Conservation (phyloP, 768 basidiomycete species). For the Amanita pallidorosea region DNA sequence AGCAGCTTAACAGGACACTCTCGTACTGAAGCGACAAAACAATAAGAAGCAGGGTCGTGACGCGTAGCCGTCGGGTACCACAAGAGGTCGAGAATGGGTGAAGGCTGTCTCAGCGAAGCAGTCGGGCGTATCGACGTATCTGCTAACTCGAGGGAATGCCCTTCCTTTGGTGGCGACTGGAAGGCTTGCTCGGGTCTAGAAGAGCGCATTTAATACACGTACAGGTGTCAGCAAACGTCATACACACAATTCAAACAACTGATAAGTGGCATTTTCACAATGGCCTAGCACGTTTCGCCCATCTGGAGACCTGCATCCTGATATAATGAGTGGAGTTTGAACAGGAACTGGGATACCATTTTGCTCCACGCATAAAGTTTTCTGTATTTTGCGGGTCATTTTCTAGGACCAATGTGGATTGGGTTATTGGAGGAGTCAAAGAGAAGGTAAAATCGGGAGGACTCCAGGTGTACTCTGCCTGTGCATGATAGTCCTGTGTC, state of each 20-base stretch:
- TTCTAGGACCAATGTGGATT: not conserved
- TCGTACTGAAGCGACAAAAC: slow-evolving; percentile 75
- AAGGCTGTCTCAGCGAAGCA: slow-evolving; percentile 38
- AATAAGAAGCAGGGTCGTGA: slow-evolving; percentile 53
- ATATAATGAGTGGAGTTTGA: not conserved
- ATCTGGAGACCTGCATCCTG: slow-evolving; percentile 53
- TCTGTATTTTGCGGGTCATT: slow-evolving; percentile 14
- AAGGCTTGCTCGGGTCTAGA: not conserved
- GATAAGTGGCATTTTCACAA: slow-evolving; percentile 61
- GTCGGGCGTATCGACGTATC: slow-evolving; percentile 7
- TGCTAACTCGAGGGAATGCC: not conserved
- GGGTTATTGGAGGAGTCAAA: not conserved
- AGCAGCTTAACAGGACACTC: slow-evolving; percentile 81
- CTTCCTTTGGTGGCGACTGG: not conserved
- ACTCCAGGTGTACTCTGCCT: not conserved
- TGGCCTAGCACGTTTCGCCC: slow-evolving; percentile 58
- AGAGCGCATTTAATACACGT: not conserved
- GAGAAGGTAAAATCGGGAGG: not conserved
- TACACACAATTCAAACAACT: slow-evolving; percentile 40
- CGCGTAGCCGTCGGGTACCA: slow-evolving; percentile 80
- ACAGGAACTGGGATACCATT: slow-evolving; percentile 29
- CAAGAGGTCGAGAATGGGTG: slow-evolving; percentile 64
- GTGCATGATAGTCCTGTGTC: no score
- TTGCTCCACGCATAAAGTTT: slow-evolving; percentile 46
- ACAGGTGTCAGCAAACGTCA: not conserved